These are phyloP conservation scores for Teratosphaeria destructans DNA, from an alignment of 2,329 filamentous ascomycete species.

Conservation along the genomic window DNA sequence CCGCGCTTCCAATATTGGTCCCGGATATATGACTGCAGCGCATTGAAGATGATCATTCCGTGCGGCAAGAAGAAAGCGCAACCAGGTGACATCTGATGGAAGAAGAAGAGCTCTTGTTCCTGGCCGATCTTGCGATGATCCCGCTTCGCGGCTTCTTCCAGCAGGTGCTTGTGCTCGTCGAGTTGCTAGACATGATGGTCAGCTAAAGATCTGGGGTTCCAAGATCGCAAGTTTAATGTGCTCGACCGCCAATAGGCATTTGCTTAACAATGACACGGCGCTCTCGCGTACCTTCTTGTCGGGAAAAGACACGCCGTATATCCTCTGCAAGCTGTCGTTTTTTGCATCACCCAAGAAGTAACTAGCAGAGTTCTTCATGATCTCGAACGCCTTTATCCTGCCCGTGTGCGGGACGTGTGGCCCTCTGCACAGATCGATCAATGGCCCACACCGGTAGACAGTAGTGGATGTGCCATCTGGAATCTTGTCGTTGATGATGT, in stretches of 20 bases:
- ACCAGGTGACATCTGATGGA: slow-evolving; percentile 85
- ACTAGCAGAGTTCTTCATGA: slow-evolving; percentile 76
- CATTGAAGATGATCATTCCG: slow-evolving; percentile 87
- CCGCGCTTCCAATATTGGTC: slow-evolving; percentile 86
- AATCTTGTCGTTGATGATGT: slow-evolving; percentile 92
- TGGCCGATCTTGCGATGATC: slow-evolving; percentile 90
- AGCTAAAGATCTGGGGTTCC: neutral
- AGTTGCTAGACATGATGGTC: slow-evolving; percentile 30
- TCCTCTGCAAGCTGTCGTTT: slow-evolving; percentile 91
- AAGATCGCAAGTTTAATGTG: too few species aligned
- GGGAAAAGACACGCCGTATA: slow-evolving; percentile 93
- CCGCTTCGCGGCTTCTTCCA: slow-evolving; percentile 95
- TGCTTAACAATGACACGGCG: too few species aligned
- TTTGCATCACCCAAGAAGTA: slow-evolving; percentile 92
- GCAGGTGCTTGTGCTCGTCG: slow-evolving; percentile 83
- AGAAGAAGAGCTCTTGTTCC: slow-evolving; percentile 97
- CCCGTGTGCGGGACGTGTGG: slow-evolving; percentile 91
- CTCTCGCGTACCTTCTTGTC: slow-evolving; percentile 68
- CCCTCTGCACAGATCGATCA: slow-evolving; percentile 91
- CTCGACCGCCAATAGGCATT: too few species aligned
- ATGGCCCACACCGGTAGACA: slow-evolving; percentile 84
- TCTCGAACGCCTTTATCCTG: slow-evolving; percentile 86
- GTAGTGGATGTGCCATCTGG: slow-evolving; percentile 82
- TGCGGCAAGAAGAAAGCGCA: slow-evolving; percentile 86
- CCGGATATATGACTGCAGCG: slow-evolving; percentile 68